Percentiles rank a stretch among this genome's conserved stretches.
Evolutionary conservation across 2,329 filamentous ascomycete species (phyloP).

Genomic region (Ophiostoma novo-ulmi): DNA sequence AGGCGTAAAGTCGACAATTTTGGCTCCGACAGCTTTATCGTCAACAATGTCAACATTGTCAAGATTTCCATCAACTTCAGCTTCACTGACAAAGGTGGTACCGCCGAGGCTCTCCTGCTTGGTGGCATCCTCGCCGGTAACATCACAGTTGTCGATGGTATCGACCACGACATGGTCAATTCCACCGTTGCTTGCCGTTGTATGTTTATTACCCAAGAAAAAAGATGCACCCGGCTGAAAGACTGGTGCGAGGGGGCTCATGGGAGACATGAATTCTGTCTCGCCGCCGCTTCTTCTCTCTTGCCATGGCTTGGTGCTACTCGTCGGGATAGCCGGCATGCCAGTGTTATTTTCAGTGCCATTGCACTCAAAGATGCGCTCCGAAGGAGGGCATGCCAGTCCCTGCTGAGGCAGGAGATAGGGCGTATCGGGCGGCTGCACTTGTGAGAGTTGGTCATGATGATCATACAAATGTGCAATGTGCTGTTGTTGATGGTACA

Average conservation of each 20-base stretch:
- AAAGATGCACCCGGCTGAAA: conserved; percentile 33
- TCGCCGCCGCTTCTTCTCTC: background rate
- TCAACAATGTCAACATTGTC: background rate
- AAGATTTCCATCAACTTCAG: background rate
- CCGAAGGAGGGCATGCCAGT: background rate
- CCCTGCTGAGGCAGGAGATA: background rate
- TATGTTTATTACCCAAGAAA: background rate
- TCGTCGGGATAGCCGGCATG: background rate
- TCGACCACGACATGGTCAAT: background rate
- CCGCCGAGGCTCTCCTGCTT: conserved; percentile 4
- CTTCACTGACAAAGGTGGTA: background rate
- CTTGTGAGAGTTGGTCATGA: background rate
- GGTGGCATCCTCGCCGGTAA: background rate
- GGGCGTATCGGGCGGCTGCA: background rate
- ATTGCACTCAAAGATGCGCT: background rate
- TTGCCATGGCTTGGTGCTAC: conserved; percentile 9
- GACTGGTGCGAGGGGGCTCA: conserved; percentile 29
- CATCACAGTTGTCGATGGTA: background rate
- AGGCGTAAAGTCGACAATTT: background rate
- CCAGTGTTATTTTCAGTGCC: background rate
- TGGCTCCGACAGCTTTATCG: background rate
- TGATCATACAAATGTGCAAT: background rate
- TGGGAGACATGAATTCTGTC: conserved; percentile 6
- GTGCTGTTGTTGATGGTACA: conserved; percentile 25
- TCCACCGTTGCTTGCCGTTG: background rate